Evolutionary conservation across 1,139 yeast genomes (phyloP), one percentile per base, ranked within the genome.

Genomic region (Magnusiomyces sp.): DNA sequence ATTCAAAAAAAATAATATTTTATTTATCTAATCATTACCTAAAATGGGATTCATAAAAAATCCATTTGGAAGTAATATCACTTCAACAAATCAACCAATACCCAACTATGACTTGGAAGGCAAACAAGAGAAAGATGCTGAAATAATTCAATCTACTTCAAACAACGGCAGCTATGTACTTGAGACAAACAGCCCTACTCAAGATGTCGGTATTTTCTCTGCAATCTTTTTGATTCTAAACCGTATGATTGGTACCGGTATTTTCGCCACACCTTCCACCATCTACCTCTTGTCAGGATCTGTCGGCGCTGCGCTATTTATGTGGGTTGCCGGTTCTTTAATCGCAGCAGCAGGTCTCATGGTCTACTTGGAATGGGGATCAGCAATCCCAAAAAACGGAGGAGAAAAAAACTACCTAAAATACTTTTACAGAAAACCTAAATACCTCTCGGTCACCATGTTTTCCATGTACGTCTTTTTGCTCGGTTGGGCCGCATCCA

Each of bases 391-490:
- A 33, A 78, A 83, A 66, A 85, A 86, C 61, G 95, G 95, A 56
- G 95, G 95, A 56, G 95, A 86, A 63, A 85, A 86, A 68, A 84
- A 84, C 62, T 87, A 86, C 63, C 71, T 87, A 59, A 94, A 85
- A 64, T 81, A 77, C 59, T 79, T 85, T 55, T 86, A 74, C 68
- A 73, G 71, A 48, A 77, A 74, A 60, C 95, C 95, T 31, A 77
- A 73, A 61, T 81, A 81, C 59, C 72, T 87, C 53, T 74, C 82
- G 46, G 78, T 87, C 20, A 81, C 87, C 49, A 78, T 84, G 80
- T 86, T 84, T 62, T 87, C 87, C 1, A 69, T 88, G 3, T 84
- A 85, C 61, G 81, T 80, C 27, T 81, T 86, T 61, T 76, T 85
- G 62, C 72, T 86, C 52, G 95, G 94, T 40, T 84, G 92, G 89